Evolutionary conservation across 2,329 filamentous ascomycete species (phyloP), one percentile per base, ranked within the genome.

Genomic region (Pseudogymnoascus sp.): DNA sequence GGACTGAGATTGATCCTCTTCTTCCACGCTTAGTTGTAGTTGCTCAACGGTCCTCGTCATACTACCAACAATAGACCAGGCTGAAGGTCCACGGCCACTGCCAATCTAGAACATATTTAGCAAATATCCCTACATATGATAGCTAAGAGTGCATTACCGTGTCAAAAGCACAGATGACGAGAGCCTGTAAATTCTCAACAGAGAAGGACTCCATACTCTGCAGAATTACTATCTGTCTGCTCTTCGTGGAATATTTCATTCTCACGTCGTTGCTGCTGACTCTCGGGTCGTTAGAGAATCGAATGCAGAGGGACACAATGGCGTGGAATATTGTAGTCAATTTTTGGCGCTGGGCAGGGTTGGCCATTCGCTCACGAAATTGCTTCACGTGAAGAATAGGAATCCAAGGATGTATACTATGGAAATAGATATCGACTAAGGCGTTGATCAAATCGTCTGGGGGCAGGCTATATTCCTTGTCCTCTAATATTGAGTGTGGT

Each of bases 21-120:
- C 72, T 4, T 73, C 72, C 3, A 74, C 68, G 59, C 71, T 67
- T 29, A 75, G 59, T 65, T 74, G 69, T 26, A 74, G 60, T 61
- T 72, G 65, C 65, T 76, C 73, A 1, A 77, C 74, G 0, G 72
- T 74, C 14, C 74, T 64, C 0, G 73, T 71, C 70, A 76, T 72
- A 24, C 68, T 71, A 13, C 73, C 73, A 14, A 75, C 69, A 1
- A 75, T 70, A 10, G 70, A 72, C 74, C 73, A 75, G 1, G 74
- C 71, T 1, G 71, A 73, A 3, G 73, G 72, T 0, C 72, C 72
- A 7, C 71, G 68, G 21, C 74, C 74, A 29, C 71, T 71, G 19
- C 70, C 72, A 59, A 75, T 74, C 71, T 71, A 60, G 13, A 42
- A 16, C 37, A 14, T 10, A 26, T 4, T 50, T 29, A 56, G 21